phyloP scores from a whole-genome alignment of 2,329 filamentous ascomycete species.

The Clarireedia sp. region DNA sequence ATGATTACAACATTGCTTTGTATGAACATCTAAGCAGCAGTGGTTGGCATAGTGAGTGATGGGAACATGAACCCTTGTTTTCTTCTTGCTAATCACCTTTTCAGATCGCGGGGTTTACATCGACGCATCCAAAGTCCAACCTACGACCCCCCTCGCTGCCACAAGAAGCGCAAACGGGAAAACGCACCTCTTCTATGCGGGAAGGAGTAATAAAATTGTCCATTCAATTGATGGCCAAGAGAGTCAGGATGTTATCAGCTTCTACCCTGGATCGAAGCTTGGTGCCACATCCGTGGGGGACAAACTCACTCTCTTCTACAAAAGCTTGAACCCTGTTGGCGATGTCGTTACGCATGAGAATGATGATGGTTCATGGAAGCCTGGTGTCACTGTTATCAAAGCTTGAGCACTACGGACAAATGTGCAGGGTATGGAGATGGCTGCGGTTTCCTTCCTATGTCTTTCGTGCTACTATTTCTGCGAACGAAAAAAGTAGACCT shows the following conservation, averaged over 20 bases:
- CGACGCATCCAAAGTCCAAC: neutral
- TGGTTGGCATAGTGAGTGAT: neutral
- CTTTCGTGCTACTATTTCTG: neutral
- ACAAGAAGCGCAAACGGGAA: neutral
- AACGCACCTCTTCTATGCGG: neutral
- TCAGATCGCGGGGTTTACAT: neutral
- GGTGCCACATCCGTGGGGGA: conserved; percentile 2
- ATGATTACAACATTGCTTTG: conserved; percentile 1
- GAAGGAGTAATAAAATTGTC: neutral
- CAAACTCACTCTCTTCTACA: conserved; percentile 6
- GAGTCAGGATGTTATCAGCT: neutral
- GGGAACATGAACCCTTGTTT: rapidly evolving
- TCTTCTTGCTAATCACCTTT: neutral
- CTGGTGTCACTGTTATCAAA: neutral
- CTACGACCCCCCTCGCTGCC: conserved; percentile 1
- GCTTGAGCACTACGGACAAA: neutral
- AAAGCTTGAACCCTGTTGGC: conserved; percentile 2
- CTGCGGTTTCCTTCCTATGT: too few species aligned
- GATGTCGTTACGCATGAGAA: neutral
- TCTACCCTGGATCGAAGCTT: conserved; percentile 5
- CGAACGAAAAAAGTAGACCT: too few species aligned
- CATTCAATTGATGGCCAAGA: neutral
- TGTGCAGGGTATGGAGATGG: neutral
- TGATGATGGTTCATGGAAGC: neutral
- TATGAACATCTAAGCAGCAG: neutral